Evolutionary conservation across 2,329 filamentous ascomycete species (phyloP), one percentile per base, ranked within the genome.

Genomic region (Ilyonectria destructans): DNA sequence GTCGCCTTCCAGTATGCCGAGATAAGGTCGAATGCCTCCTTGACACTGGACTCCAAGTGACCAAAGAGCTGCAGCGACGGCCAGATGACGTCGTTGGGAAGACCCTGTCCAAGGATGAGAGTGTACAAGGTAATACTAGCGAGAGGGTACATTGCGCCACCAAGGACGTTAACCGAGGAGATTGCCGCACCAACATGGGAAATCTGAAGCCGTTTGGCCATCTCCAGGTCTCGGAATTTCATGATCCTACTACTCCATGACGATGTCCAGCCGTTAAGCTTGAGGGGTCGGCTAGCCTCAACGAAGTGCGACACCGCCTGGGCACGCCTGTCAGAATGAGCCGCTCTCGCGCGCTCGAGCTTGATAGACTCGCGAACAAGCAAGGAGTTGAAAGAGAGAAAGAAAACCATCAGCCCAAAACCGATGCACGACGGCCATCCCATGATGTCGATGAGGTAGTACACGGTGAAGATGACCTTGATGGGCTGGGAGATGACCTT

Each of bases 221-320:
- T 82, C 58, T 83, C 81, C 37, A 75, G 55, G 4, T 72, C 75
- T 1, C 81, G 73, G 17, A 83, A 82, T 35, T 71, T 75, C 69
- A 83, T 69, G 57, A 83, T 83, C 3, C 81, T 73, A 19, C 69
- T 70, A 49, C 75, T 78, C 81, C 81, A 83, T 0, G 79, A 79
- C 1, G 72, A 74, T 1, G 81, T 83, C 81, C 81, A 83, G 6
- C 81, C 81, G 40, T 83, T 83, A 33, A 83, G 77, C 70, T 83
- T 83, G 7, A 83, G 78, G 0, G 96, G 93, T 4, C 94, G 89
- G 62, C 96, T 94, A 0, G 93, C 91, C 79, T 97, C 94, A 58
- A 97, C 93, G 67, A 97, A 96, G 76, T 97, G 94, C 2, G 92
- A 91, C 1, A 94, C 93, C 6, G 92, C 89, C 75, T 97, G 93